phyloP scores from a whole-genome alignment of 345 rosid genomes.

The Psidium guajava region DNA sequence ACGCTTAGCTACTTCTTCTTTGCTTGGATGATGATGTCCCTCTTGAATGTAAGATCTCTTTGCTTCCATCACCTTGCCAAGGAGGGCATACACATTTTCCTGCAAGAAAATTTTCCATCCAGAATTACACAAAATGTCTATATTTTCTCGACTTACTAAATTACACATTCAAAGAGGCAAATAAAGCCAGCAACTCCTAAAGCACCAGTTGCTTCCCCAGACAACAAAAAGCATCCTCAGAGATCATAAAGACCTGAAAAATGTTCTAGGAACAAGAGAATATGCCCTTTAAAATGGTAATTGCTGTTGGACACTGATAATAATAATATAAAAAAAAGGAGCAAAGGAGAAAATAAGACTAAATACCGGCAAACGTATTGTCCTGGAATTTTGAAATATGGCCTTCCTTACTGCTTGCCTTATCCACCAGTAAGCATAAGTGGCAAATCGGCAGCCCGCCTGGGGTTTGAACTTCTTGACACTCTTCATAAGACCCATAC shows the following conservation, averaged over 20 bases:
- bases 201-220: neutral
- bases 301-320: neutral
- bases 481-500: constrained; percentile 86
- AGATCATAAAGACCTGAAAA: neutral
- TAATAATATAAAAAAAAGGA: neutral
- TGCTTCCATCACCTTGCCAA: constrained; percentile 56
- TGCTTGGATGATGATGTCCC: constrained; percentile 45
- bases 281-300: neutral
- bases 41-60: constrained; percentile 42
- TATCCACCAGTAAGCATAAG: constrained; percentile 95
- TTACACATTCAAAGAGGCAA: neutral
- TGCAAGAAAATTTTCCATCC: constrained; percentile 15
- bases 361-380: constrained; percentile 79
- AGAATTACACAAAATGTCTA: neutral
- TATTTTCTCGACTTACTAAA: neutral
- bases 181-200: neutral
- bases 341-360: neutral
- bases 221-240: neutral
- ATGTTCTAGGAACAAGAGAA: neutral
- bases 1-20: constrained; percentile 56
- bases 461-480: constrained; percentile 80
- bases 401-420: constrained; percentile 67
- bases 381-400: constrained; percentile 65
- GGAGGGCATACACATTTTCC: constrained; percentile 47
- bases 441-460: constrained; percentile 70